These are phyloP conservation scores for Zygosaccharomyces pseudobailii DNA, from an alignment of 1,139 yeast genomes.

Conservation along the genomic window DNA sequence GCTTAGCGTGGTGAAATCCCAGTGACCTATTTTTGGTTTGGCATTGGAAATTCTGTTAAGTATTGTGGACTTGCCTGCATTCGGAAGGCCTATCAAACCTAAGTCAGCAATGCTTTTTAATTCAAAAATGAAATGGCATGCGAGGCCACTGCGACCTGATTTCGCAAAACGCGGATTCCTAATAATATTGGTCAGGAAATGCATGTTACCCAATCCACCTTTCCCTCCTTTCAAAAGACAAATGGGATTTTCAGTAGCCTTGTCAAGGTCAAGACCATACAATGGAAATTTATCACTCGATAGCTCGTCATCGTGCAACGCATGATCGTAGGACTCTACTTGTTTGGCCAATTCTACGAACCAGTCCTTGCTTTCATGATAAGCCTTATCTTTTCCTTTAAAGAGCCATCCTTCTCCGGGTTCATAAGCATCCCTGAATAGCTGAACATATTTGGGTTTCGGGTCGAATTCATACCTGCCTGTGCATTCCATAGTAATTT, in stretches of 20 bases:
- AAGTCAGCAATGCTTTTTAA: constrained; percentile 84
- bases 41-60: constrained; percentile 87
- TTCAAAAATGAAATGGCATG: constrained; percentile 69
- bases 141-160: constrained; percentile 66
- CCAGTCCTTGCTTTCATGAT: constrained; percentile 59
- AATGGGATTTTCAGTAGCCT: constrained; percentile 63
- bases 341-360: constrained; percentile 58
- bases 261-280: constrained; percentile 67
- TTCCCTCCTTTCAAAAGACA: constrained; percentile 74
- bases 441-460: constrained; percentile 45
- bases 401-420: constrained; percentile 88
- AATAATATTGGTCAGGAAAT: constrained; percentile 74
- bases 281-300: constrained; percentile 67
- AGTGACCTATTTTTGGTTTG: constrained; percentile 86
- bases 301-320: constrained; percentile 56
- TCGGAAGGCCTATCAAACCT: constrained; percentile 92
- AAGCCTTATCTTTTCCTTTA: constrained; percentile 67
- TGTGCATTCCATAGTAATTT: constrained; percentile 23
- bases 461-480: constrained; percentile 24
- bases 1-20: constrained; percentile 93
- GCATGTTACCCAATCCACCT: constrained; percentile 97
- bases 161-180: constrained; percentile 89
- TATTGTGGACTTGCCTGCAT: constrained; percentile 92
- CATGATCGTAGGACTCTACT: constrained; percentile 61
- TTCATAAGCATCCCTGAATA: constrained; percentile 50